Evolutionary conservation across 108 stramenopile species (phyloP).

Genomic region (Skeletonema tropicum): DNA sequence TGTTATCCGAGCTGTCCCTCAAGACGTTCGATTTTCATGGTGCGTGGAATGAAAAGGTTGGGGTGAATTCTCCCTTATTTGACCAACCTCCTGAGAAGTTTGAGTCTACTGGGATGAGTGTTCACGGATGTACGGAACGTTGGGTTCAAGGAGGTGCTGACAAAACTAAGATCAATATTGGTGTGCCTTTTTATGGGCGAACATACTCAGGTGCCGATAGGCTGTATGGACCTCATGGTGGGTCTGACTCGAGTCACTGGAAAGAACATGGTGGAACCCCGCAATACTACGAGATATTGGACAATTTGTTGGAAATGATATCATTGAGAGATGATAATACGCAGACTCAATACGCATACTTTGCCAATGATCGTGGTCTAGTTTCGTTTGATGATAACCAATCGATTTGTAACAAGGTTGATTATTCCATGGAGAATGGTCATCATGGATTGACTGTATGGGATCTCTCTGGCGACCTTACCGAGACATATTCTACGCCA

Average conservation of each 20-base stretch:
- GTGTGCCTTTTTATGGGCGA: conserved; percentile 48
- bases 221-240: conserved; percentile 34
- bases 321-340: conserved; percentile 49
- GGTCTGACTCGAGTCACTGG: conserved; percentile 38
- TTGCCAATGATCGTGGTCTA: conserved; percentile 39
- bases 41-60: conserved; percentile 36
- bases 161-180: conserved; percentile 34
- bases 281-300: conserved; percentile 45
- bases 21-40: conserved; percentile 53
- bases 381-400: conserved; percentile 51
- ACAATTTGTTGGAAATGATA: conserved; percentile 43
- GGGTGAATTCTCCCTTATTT: conserved; percentile 45
- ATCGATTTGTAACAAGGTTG: conserved; percentile 50
- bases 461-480: conserved; percentile 51
- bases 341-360: conserved; percentile 49
- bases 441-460: conserved; percentile 36
- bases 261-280: conserved; percentile 41
- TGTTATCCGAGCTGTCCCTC: conserved; percentile 41
- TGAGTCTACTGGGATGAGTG: conserved; percentile 24
- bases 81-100: conserved; percentile 35
- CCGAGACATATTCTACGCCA: conserved; percentile 37
- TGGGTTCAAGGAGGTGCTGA: conserved; percentile 34
- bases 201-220: conserved; percentile 33
- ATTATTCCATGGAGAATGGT: conserved; percentile 34
- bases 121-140: conserved; percentile 36